Evolutionary conservation across 805 yeast genomes (phyloP), one percentile per base, ranked within the genome.

Genomic region (Candida anglica): DNA sequence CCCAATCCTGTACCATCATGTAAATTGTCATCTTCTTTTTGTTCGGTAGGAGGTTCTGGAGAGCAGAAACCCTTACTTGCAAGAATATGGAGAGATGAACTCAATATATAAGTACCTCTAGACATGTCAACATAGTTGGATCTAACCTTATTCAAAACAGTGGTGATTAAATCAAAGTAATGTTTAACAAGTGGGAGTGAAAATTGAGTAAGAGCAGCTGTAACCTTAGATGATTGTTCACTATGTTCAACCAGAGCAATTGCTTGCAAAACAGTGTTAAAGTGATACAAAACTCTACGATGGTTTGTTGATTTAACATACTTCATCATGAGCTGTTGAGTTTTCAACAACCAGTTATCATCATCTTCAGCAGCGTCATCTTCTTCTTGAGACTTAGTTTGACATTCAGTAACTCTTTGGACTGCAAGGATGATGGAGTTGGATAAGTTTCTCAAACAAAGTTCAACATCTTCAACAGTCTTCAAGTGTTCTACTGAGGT

Each of bases 1-100:
- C 98, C 98, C 15, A 86, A 63, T 6, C 95, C 95, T 6, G 95
- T 86, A 29, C 97, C 98, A 28, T 86, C 93, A 27, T 83, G 82
- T 38, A 81, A 54, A 34, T 83, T 72, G 30, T 72, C 72, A 31
- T 74, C 69, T 13, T 75, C 75, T 40, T 76, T 78, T 37, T 80
- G 76, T 36, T 80, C 82, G 11, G 73, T 49, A 5, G 84, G 83
- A 14, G 86, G 80, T 50, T 85, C 84, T 9, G 98, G 98, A 2
- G 94, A 76, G 52, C 98, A 93, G 73, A 88, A 89, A 0, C 98
- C 98, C 35, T 81, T 75, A 10, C 75, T 75, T 1, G 95, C 77
- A 19, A 93, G 59, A 6, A 71, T 71, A 40, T 70, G 62, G 24
- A 93, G 67, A 6, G 79, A 51, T 5, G 69, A 60, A 6, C 81